These are phyloP conservation scores for Sporothrix dimorphospora DNA, from an alignment of 2,329 filamentous ascomycete genomes.

Conservation along the genomic window DNA sequence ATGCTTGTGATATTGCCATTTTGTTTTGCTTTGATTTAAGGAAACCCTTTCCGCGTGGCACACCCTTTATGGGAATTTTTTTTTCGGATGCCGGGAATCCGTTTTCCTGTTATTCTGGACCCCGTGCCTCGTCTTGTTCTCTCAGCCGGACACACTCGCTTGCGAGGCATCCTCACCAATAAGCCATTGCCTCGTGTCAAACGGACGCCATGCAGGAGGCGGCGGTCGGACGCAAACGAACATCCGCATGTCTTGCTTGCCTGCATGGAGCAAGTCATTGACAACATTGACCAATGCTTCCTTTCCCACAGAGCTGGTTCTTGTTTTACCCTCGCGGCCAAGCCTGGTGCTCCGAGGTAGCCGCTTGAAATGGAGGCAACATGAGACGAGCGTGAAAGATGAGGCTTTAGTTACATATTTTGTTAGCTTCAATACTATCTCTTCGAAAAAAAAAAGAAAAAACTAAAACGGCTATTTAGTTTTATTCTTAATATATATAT, in stretches of 20 bases:
- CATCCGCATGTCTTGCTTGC: background rate
- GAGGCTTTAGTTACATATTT: background rate
- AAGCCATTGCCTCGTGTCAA: slow-evolving; percentile 27
- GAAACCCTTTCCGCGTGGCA: background rate
- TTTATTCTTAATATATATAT: no score
- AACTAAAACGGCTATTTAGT: no score
- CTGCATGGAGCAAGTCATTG: background rate
- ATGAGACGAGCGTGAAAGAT: background rate
- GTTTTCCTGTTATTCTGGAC: background rate
- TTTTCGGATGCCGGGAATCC: background rate
- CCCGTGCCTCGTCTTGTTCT: background rate
- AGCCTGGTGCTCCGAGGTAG: background rate
- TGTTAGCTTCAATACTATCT: no score
- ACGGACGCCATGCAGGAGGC: slow-evolving; percentile 6
- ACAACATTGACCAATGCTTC: background rate
- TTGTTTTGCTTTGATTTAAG: background rate
- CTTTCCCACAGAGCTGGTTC: background rate
- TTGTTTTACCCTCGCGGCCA: no score
- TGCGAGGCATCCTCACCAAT: slow-evolving; percentile 17
- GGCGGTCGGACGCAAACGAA: slow-evolving; percentile 7
- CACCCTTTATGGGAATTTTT: no score
- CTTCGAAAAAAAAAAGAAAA: no score
- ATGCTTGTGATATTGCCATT: background rate
- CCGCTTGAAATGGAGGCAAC: background rate
- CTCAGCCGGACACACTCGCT: background rate